Evolutionary conservation across 2,329 filamentous ascomycete genomes (phyloP).

Genomic region (Trichoderma asperellum): DNA sequence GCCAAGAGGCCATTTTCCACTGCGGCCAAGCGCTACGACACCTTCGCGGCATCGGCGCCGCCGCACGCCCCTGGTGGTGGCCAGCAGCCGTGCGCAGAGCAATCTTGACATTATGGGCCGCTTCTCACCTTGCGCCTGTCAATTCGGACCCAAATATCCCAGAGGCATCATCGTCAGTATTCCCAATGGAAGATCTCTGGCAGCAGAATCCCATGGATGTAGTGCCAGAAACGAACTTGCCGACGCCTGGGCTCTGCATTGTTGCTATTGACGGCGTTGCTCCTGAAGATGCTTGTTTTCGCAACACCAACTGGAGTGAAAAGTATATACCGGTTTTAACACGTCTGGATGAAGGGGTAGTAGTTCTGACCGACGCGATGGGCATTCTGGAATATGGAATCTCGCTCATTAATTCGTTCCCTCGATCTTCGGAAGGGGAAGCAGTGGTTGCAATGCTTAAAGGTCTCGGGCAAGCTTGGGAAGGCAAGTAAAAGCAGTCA

Average conservation of each 20-base stretch:
- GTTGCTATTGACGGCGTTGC: conserved; percentile 1
- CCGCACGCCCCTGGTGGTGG: conserved; percentile 71
- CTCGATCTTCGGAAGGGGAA: background rate
- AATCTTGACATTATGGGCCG: conserved; percentile 64
- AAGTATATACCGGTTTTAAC: background rate
- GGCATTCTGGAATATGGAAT: conserved; percentile 22
- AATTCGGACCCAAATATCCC: background rate
- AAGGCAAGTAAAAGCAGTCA: background rate
- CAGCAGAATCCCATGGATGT: background rate
- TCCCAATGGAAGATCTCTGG: background rate
- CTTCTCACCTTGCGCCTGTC: conserved; percentile 50
- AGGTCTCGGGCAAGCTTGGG: background rate
- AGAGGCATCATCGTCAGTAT: background rate
- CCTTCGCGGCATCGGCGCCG: conserved; percentile 61
- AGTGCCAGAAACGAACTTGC: background rate
- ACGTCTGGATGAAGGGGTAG: background rate
- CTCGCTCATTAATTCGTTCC: background rate
- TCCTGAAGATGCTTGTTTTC: background rate
- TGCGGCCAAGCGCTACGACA: conserved; percentile 69
- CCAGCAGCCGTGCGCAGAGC: conserved; percentile 71
- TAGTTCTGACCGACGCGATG: background rate
- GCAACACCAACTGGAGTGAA: conserved; percentile 3
- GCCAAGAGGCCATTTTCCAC: conserved; percentile 68
- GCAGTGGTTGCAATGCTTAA: background rate
- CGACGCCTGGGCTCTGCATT: background rate